Evolutionary conservation across 495 filamentous ascomycete genomes (phyloP).

Genomic region (Xylaria grammica): DNA sequence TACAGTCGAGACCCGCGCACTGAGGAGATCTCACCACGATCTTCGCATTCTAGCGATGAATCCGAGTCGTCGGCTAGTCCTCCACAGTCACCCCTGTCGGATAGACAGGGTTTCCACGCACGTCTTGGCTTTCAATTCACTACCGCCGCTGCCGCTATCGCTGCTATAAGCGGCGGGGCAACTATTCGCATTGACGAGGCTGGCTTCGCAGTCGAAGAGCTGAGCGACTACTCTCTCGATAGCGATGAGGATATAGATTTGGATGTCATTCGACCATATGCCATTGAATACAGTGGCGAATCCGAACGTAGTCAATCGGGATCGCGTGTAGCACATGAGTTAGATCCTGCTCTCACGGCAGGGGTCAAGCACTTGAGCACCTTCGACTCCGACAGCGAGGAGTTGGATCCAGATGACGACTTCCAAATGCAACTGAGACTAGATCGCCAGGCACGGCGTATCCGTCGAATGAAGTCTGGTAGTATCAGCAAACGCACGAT

Average conservation of each 20-base stretch:
- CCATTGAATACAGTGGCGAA: conserved; percentile 51
- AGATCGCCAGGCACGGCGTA: conserved; percentile 45
- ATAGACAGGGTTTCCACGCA: conserved; percentile 35
- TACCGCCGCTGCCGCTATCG: conserved; percentile 20
- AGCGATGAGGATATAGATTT: conserved; percentile 44
- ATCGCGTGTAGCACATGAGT: conserved; percentile 42
- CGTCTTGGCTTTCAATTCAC: conserved; percentile 30
- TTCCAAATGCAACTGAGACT: conserved; percentile 35
- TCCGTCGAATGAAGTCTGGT: conserved; percentile 55
- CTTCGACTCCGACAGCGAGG: conserved; percentile 47
- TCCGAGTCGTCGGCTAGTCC: conserved; percentile 35
- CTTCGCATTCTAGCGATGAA: conserved; percentile 46
- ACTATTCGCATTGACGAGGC: conserved; percentile 41
- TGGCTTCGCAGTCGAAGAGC: conserved; percentile 50
- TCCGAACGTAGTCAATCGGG: conserved; percentile 51
- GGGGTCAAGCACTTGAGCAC: conserved; percentile 49
- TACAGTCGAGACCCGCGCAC: conserved; percentile 45
- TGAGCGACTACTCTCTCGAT: conserved; percentile 48
- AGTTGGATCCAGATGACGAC: conserved; percentile 47
- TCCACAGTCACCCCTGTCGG: conserved; percentile 42
- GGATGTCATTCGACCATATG: conserved; percentile 45
- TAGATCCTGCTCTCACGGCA: conserved; percentile 45
- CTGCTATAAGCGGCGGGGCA: conserved; percentile 20
- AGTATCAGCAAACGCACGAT: conserved; percentile 60
- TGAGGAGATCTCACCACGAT: conserved; percentile 57